phyloP scores from a whole-genome alignment of 2,329 filamentous ascomycete species.

The Trichocomaceae sp. region DNA sequence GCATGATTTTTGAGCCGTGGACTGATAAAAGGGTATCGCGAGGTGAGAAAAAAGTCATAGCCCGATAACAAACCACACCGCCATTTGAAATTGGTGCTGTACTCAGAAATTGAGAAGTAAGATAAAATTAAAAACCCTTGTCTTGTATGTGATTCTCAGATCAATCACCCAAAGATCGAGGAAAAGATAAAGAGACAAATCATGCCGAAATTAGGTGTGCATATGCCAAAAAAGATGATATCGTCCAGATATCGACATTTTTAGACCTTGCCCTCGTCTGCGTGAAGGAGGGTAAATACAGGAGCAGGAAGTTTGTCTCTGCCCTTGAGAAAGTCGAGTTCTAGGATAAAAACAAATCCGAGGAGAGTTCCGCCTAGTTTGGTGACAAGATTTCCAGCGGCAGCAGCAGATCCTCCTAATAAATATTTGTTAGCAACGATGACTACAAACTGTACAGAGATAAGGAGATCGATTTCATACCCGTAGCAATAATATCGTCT shows the following conservation, averaged over 20 bases:
- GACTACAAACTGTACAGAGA: background rate
- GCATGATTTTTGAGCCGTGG: background rate
- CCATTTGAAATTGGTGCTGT: background rate
- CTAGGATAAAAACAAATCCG: constrained; percentile 91
- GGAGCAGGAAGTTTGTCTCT: constrained; percentile 81
- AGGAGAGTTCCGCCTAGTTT: constrained; percentile 79
- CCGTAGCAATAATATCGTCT: constrained; percentile 97
- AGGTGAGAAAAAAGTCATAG: background rate
- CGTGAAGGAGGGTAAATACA: constrained; percentile 72
- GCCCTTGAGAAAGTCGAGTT: constrained; percentile 88
- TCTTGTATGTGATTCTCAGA: background rate
- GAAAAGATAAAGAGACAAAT: background rate
- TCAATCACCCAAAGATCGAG: background rate
- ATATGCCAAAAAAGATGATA: background rate
- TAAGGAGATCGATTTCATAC: constrained; percentile 42
- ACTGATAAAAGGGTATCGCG: constrained; percentile 1
- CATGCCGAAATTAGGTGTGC: constrained; percentile 2
- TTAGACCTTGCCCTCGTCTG: constrained; percentile 41
- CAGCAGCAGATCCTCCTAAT: constrained; percentile 80
- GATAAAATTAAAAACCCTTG: background rate
- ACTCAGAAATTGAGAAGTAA: background rate
- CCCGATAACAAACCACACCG: background rate
- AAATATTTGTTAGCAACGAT: constrained; percentile 8
- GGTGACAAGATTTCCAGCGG: constrained; percentile 77
- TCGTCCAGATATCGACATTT: background rate